A percentile compares a stretch with the other conserved stretches of the same genome.
These are phyloP conservation scores for Cynara cardunculus DNA, from an alignment of 129 eudicot genomes.

Conservation along the genomic window DNA sequence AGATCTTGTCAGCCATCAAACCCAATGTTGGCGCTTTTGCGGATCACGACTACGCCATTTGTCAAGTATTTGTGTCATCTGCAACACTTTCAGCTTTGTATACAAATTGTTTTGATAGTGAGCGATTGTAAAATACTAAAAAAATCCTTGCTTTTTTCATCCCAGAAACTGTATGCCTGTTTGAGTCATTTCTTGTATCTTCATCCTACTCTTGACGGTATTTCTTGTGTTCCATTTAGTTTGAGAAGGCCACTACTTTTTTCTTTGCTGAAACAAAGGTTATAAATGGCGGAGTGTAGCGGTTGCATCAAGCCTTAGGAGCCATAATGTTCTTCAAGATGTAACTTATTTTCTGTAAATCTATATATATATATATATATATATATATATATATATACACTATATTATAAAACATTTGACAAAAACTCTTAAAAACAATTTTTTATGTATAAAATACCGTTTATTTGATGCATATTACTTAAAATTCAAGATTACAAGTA, in stretches of 20 bases:
- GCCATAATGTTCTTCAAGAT: too few relatives aligned
- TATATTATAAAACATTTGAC: too few relatives aligned
- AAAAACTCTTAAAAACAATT: too few relatives aligned
- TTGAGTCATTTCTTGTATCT: background rate
- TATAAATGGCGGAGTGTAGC: background rate
- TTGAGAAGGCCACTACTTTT: background rate
- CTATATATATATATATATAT: too few relatives aligned
- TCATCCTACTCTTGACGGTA: background rate
- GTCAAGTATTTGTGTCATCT: background rate
- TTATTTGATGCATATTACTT: too few relatives aligned
- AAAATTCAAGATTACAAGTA: too few relatives aligned
- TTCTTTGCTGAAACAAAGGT: background rate
- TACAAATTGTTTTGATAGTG: background rate
- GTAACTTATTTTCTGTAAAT: too few relatives aligned
- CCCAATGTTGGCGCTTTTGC: background rate
- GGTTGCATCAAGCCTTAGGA: too few relatives aligned
- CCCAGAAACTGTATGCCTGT: background rate
- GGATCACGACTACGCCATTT: background rate
- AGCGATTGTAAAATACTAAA: background rate
- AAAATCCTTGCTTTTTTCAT: background rate
- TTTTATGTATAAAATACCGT: too few relatives aligned
- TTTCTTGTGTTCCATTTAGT: background rate
- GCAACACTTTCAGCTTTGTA: constrained; percentile 7
- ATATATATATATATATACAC: too few relatives aligned
- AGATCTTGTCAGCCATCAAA: background rate